Evolutionary conservation across 345 rosid species (phyloP).

Genomic region (Melaleuca alternifolia): DNA sequence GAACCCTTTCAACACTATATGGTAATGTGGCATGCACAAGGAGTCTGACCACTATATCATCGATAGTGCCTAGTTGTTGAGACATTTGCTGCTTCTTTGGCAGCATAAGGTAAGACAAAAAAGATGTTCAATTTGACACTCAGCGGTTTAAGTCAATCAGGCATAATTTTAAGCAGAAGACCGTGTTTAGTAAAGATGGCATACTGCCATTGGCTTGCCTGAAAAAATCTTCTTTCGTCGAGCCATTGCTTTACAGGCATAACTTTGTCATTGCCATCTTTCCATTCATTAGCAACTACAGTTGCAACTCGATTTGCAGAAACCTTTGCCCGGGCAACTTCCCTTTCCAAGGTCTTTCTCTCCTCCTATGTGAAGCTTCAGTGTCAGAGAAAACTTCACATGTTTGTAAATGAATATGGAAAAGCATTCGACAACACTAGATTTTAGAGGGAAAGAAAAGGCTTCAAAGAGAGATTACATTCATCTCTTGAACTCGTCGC

Average conservation of each 20-base stretch:
- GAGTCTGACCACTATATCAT: not conserved
- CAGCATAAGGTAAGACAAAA: not conserved
- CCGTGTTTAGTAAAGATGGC: not conserved
- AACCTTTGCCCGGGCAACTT: conserved; percentile 41
- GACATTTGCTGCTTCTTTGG: not conserved
- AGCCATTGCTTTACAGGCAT: conserved; percentile 47
- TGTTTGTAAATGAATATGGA: not conserved
- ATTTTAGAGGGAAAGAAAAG: not conserved
- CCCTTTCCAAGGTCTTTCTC: conserved; percentile 33
- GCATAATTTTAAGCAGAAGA: not conserved
- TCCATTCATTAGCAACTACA: conserved; percentile 48
- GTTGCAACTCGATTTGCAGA: conserved; percentile 40
- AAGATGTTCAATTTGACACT: not conserved
- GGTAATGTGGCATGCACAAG: not conserved
- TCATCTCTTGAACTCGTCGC: conserved; percentile 41
- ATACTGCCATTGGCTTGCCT: conserved; percentile 14
- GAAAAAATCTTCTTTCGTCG: conserved; percentile 33
- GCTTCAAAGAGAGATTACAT: conserved; percentile 9
- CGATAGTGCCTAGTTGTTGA: not conserved
- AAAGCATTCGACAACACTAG: not conserved
- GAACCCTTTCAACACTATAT: not conserved
- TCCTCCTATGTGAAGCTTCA: conserved; percentile 23
- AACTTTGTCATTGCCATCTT: conserved; percentile 42
- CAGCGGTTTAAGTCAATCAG: not conserved
- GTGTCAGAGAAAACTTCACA: conserved; percentile 8